phyloP scores from a whole-genome alignment of 2,329 filamentous ascomycete species.

The Penicillium hordei region DNA sequence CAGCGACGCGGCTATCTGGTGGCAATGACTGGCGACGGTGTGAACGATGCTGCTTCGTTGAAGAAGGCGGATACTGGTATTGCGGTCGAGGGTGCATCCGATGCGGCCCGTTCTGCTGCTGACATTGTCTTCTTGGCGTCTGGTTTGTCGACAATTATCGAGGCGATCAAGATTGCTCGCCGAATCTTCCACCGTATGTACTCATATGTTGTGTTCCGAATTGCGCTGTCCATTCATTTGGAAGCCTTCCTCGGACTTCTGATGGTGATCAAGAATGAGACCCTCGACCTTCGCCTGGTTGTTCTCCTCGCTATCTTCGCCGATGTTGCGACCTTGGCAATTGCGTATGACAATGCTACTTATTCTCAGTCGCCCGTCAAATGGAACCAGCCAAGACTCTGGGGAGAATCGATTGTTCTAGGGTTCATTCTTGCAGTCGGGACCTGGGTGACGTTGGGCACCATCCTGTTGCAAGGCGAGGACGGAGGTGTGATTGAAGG shows the following conservation, averaged over 20 bases:
- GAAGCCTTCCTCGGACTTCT: constrained; percentile 89
- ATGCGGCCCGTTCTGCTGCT: constrained; percentile 84
- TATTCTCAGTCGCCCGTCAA: constrained; percentile 85
- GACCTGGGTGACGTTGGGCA: constrained; percentile 86
- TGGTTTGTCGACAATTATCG: constrained; percentile 87
- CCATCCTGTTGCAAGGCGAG: constrained; percentile 68
- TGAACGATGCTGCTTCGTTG: constrained; percentile 88
- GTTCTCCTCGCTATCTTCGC: constrained; percentile 96
- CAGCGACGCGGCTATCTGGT: constrained; percentile 91
- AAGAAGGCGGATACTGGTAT: constrained; percentile 98
- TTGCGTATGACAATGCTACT: constrained; percentile 90
- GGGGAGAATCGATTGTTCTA: constrained; percentile 86
- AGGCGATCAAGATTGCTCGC: constrained; percentile 86
- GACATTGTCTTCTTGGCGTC: constrained; percentile 93
- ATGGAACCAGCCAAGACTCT: constrained; percentile 92
- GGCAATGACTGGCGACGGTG: constrained; percentile 94
- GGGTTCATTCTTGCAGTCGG: constrained; percentile 77
- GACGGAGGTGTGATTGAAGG: constrained; percentile 87
- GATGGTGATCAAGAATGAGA: constrained; percentile 84
- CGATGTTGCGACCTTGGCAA: constrained; percentile 86
- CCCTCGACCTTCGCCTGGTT: constrained; percentile 80
- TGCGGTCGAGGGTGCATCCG: constrained; percentile 87
- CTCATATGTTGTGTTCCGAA: constrained; percentile 93
- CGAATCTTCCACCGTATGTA: constrained; percentile 98
- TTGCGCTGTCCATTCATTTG: constrained; percentile 84